These are phyloP conservation scores for Pittosporum tobira DNA, from an alignment of 129 eudicot genomes.

Conservation along the genomic window DNA sequence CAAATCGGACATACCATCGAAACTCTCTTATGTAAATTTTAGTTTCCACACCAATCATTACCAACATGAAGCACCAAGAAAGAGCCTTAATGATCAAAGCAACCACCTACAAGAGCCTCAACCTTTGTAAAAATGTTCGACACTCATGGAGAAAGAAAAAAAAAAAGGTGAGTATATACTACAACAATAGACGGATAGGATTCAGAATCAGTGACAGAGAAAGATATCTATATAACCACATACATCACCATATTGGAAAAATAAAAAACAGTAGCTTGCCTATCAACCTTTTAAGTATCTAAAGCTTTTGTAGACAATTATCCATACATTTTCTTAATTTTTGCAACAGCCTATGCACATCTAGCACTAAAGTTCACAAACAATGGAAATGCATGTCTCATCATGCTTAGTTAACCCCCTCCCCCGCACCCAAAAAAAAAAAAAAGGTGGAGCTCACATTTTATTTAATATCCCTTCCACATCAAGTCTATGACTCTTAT, in stretches of 20 bases:
- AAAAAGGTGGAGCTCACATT: too few relatives aligned
- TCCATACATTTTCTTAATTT: too few relatives aligned
- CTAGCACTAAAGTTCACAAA: too few relatives aligned
- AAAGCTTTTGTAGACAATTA: too few relatives aligned
- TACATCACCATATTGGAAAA: too few relatives aligned
- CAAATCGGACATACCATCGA: slow-evolving; percentile 84
- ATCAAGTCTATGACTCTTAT: not conserved
- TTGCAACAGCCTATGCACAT: too few relatives aligned
- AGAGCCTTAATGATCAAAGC: slow-evolving; percentile 58
- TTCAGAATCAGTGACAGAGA: not conserved
- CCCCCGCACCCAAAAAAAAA: too few relatives aligned
- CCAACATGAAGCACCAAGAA: slow-evolving; percentile 65
- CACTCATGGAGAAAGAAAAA: not conserved
- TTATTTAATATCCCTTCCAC: too few relatives aligned
- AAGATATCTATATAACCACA: not conserved
- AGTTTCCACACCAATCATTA: slow-evolving; percentile 67
- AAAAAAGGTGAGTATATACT: not conserved
- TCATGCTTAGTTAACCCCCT: too few relatives aligned
- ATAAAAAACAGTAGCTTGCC: too few relatives aligned
- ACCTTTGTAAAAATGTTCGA: slow-evolving; percentile 8
- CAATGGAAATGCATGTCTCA: too few relatives aligned
- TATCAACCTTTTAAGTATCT: too few relatives aligned
- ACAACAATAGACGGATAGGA: not conserved
- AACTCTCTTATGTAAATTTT: slow-evolving; percentile 62
- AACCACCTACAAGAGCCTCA: slow-evolving; percentile 35